These are phyloP conservation scores for Gastrolobium villosum DNA, from an alignment of 306 rosid species.

Conservation along the genomic window DNA sequence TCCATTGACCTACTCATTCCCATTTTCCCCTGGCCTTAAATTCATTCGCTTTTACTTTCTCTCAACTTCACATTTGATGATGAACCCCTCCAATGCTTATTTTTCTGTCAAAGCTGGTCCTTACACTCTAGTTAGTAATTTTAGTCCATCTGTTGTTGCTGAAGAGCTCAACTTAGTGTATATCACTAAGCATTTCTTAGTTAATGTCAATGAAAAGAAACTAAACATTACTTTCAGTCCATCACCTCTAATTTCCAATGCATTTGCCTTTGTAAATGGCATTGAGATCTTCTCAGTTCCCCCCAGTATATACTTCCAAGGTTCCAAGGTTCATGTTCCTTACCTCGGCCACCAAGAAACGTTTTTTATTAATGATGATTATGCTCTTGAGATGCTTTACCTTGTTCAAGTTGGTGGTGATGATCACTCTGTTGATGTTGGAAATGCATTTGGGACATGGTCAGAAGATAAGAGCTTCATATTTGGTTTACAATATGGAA, in stretches of 20 bases:
- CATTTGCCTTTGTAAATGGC: conserved; percentile 71
- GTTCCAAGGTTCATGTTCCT: conserved; percentile 45
- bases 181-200: conserved; percentile 54
- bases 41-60: conserved; percentile 66
- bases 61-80: conserved; percentile 32
- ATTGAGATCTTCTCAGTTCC: conserved; percentile 81
- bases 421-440: fast-evolving
- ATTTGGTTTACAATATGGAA: conserved; percentile 35
- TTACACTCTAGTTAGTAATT: conserved; percentile 61
- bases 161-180: conserved; percentile 28
- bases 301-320: conserved; percentile 47
- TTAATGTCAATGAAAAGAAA: conserved; percentile 46
- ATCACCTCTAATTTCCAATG: conserved; percentile 38
- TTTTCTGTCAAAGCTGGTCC: conserved; percentile 66
- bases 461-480: conserved; percentile 40
- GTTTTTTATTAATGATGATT: conserved; percentile 27
- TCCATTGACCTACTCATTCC: conserved; percentile 53
- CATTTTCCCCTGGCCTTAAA: conserved; percentile 55
- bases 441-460: conserved; percentile 52
- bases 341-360: conserved; percentile 39
- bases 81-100: conserved; percentile 37
- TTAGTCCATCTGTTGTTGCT: conserved; percentile 55
- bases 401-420: neutral
- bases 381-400: conserved; percentile 55
- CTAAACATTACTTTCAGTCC: conserved; percentile 61